Evolutionary conservation across 495 filamentous ascomycete species (phyloP).

Genomic region (Hyaloscypha variabilis): DNA sequence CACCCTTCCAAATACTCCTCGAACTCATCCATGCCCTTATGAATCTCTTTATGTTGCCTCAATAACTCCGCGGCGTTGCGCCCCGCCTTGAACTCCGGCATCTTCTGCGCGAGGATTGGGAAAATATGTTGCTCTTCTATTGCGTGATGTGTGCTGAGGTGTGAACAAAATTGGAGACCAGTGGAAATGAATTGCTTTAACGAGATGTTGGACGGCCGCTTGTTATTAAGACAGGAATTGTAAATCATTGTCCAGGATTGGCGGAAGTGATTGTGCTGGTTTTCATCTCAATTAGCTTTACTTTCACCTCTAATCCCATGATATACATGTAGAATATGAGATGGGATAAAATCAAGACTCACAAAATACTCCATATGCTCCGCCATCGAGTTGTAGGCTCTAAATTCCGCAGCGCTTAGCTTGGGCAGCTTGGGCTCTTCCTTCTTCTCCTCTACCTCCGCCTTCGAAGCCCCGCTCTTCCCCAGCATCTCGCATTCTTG

Average conservation of each 20-base stretch:
- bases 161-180: constrained; percentile 65
- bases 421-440: constrained; percentile 19
- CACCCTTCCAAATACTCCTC: constrained; percentile 69
- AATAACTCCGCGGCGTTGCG: constrained; percentile 63
- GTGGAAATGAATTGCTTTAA: constrained; percentile 65
- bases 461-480: constrained; percentile 11
- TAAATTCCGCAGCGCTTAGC: constrained; percentile 29
- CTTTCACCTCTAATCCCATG: neutral
- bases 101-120: constrained; percentile 72
- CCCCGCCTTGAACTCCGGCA: constrained; percentile 71
- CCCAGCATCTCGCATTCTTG: constrained; percentile 12
- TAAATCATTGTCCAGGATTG: constrained; percentile 70
- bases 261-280: constrained; percentile 75
- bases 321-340: neutral
- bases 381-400: constrained; percentile 19
- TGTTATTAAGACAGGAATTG: constrained; percentile 53
- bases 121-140: constrained; percentile 88
- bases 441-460: constrained; percentile 4
- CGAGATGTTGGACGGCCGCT: constrained; percentile 58
- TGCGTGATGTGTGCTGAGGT: constrained; percentile 75
- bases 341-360: constrained; percentile 31
- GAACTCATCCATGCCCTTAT: constrained; percentile 75
- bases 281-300: neutral
- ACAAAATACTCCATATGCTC: constrained; percentile 76
- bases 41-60: constrained; percentile 81